These are phyloP conservation scores for Sutorius australiensis DNA, from an alignment of 768 basidiomycete species.

Conservation along the genomic window DNA sequence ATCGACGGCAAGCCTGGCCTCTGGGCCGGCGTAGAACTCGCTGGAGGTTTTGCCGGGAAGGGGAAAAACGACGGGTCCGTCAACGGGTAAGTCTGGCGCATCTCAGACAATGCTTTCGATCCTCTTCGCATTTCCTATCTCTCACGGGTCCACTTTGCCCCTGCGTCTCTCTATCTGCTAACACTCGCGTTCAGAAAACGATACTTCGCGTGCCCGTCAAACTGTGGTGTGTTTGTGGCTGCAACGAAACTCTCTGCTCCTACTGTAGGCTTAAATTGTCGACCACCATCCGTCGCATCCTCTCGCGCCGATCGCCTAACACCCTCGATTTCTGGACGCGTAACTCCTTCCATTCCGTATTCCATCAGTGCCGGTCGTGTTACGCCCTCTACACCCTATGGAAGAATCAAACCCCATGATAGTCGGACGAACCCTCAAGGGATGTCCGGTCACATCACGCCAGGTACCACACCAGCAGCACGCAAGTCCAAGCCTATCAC, in stretches of 20 bases:
- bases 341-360: slow-evolving; percentile 42
- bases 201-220: slow-evolving; percentile 82
- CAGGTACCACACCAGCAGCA: slow-evolving; percentile 31
- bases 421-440: slow-evolving; percentile 26
- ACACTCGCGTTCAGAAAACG: slow-evolving; percentile 46
- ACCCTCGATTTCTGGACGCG: slow-evolving; percentile 42
- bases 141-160: neutral
- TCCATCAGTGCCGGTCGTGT: slow-evolving; percentile 43
- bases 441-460: slow-evolving; percentile 48
- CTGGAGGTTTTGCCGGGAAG: slow-evolving; percentile 80
- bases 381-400: slow-evolving; percentile 52
- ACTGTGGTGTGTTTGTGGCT: slow-evolving; percentile 90
- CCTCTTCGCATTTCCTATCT: neutral
- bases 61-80: slow-evolving; percentile 96
- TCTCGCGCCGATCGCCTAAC: slow-evolving; percentile 48
- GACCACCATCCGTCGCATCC: slow-evolving; percentile 81
- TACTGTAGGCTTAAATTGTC: slow-evolving; percentile 55
- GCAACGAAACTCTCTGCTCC: slow-evolving; percentile 75
- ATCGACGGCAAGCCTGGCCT: slow-evolving; percentile 86
- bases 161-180: slow-evolving; percentile 7
- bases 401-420: slow-evolving; percentile 39
- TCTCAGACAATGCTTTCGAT: neutral
- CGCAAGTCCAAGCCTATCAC: slow-evolving; percentile 31
- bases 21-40: slow-evolving; percentile 93
- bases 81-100: slow-evolving; percentile 59